Percentiles rank a stretch among this genome's conserved stretches.
Evolutionary conservation across 129 eudicot genomes (phyloP).

Genomic region (Helianthus tuberosus): DNA sequence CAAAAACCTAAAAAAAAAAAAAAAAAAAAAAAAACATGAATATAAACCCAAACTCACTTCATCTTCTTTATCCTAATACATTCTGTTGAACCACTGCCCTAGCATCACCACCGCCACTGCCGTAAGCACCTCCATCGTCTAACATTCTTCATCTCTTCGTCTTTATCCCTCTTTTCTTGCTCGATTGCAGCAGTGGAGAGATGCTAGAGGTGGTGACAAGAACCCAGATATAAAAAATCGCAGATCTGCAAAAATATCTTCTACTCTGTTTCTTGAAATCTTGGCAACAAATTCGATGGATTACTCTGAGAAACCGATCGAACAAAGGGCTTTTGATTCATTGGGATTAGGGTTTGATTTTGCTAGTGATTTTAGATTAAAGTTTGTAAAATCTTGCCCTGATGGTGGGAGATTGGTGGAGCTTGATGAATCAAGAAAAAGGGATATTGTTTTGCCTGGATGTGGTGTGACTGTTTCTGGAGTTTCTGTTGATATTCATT

Average conservation of each 20-base stretch:
- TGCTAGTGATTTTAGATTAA: slow-evolving; percentile 85
- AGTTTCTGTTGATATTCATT: slow-evolving; percentile 73
- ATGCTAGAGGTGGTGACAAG: too few relatives aligned
- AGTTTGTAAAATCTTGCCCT: slow-evolving; percentile 66
- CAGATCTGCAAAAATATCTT: not conserved
- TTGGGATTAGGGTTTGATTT: slow-evolving; percentile 91
- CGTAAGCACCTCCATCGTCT: too few relatives aligned
- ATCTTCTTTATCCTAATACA: too few relatives aligned
- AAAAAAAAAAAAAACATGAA: too few relatives aligned
- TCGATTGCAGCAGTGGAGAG: too few relatives aligned
- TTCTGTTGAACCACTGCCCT: too few relatives aligned
- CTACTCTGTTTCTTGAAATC: not conserved
- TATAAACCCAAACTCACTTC: too few relatives aligned
- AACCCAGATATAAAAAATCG: too few relatives aligned
- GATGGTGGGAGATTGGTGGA: slow-evolving; percentile 48
- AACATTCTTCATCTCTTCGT: too few relatives aligned
- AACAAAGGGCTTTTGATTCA: slow-evolving; percentile 59
- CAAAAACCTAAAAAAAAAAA: too few relatives aligned
- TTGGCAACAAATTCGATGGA: slow-evolving; percentile 26
- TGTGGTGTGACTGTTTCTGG: slow-evolving; percentile 52
- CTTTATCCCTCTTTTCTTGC: too few relatives aligned
- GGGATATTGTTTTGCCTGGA: slow-evolving; percentile 70
- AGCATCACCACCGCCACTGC: too few relatives aligned
- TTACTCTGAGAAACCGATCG: slow-evolving; percentile 49
- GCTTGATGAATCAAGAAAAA: slow-evolving; percentile 28